Evolutionary conservation across 345 rosid genomes (phyloP).

Genomic region (Camelina laxa): DNA sequence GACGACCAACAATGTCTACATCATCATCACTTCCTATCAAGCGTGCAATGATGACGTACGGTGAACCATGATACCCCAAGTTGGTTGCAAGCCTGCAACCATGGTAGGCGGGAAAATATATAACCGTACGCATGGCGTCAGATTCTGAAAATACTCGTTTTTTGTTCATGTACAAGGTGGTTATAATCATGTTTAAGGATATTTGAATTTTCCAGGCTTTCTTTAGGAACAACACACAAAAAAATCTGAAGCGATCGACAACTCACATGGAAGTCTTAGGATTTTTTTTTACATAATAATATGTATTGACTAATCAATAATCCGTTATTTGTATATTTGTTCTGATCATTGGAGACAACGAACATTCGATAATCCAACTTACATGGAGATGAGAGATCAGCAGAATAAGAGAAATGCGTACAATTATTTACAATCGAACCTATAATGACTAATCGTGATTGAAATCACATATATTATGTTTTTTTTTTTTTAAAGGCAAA

Average conservation of each 20-base stretch:
- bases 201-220: neutral
- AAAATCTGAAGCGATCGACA: neutral
- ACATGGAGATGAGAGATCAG: neutral
- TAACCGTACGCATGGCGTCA: conserved; percentile 29
- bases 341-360: neutral
- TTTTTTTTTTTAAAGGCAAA: no score
- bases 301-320: neutral
- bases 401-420: neutral
- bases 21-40: conserved; percentile 18
- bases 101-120: conserved; percentile 39
- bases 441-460: no score
- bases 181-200: neutral
- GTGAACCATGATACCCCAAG: conserved; percentile 48
- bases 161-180: neutral
- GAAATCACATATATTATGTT: no score
- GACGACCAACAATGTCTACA: neutral
- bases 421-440: no score
- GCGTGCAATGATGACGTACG: conserved; percentile 32
- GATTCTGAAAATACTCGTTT: conserved; percentile 1
- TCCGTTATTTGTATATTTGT: neutral
- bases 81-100: conserved; percentile 33
- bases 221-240: neutral
- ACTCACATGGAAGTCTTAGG: neutral
- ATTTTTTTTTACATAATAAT: neutral
- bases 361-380: no score